Conservation (phyloP, 2,329 filamentous ascomycete genomes). For the Hypomyces perniciosus region DNA sequence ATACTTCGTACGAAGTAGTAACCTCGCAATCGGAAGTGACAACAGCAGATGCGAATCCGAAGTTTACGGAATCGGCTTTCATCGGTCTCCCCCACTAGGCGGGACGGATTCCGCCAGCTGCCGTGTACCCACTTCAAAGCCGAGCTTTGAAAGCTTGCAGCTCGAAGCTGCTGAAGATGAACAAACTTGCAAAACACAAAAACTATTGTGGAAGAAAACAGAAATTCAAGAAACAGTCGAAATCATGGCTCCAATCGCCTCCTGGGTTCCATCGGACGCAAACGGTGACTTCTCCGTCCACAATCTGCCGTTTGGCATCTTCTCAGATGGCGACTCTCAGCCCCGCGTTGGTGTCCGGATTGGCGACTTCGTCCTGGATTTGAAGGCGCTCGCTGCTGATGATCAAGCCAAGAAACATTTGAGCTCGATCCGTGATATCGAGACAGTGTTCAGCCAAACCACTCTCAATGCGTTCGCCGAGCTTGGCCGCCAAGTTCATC, state of each 20-base stretch:
- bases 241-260: neutral
- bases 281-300: conserved; percentile 57
- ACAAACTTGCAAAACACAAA: neutral
- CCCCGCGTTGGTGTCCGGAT: conserved; percentile 66
- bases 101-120: conserved; percentile 5
- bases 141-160: neutral
- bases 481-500: conserved; percentile 62
- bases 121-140: conserved; percentile 1
- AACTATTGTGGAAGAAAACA: neutral
- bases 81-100: conserved; percentile 9
- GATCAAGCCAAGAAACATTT: conserved; percentile 25
- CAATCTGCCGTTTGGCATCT: conserved; percentile 80
- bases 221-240: neutral
- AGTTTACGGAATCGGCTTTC: conserved; percentile 1
- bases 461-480: conserved; percentile 30
- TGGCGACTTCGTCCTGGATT: conserved; percentile 64
- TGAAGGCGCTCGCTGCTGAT: conserved; percentile 51
- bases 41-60: conserved; percentile 10
- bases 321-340: conserved; percentile 50
- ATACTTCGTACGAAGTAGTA: no score
- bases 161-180: neutral
- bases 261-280: conserved; percentile 11
- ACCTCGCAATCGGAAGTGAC: neutral
- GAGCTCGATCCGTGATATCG: conserved; percentile 29
- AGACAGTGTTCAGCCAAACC: conserved; percentile 21